Base-by-base conservation (phyloP, 805 yeast species). In the Hanseniaspora guilliermondii region DNA sequence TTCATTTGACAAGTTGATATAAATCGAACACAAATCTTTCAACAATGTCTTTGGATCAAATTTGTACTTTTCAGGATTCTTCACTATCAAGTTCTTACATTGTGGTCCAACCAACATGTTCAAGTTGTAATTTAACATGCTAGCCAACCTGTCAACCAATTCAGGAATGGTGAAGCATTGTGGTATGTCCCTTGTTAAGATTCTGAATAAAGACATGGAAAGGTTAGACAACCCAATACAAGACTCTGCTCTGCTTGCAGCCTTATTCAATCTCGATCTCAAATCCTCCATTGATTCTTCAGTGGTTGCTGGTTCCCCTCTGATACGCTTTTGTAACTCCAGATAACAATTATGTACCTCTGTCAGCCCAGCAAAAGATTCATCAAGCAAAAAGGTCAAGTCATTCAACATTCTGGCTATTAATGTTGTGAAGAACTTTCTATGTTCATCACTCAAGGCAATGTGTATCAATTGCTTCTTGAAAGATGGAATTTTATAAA, bases 321-420 rank as follows among this genome's bases (percentile, higher is more conserved):
- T 33, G 56, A 67, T 58, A 60, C 89, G 73, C 36, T 65, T 71
- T 47, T 73, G 76, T 16, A 82, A 53, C 62, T 87, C 95, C 35
- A 71, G 72, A 65, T 87, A 93, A 59, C 82, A 73, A 46, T 76
- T 73, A 62, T 88, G 96, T 50, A 93, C 89, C 32, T 80, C 82
- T 30, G 80, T 75, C 58, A 93, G 73, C 64, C 85, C 86, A 55
- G 83, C 78, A 58, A 93, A 76, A 1, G 96, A 83, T 68, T 93
- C 98, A 68, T 93, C 97, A 57, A 93, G 72, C 59, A 93, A 72
- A 63, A 82, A 93, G 0, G 98, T 93, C 14, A 94, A 82, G 68
- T 93, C 98, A 67, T 93, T 93, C 64, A 93, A 74, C 86, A 93
- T 83, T 66, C 96, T 76, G 0, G 98, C 98, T 56, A 91, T 85